Conservation (phyloP, 139 green algal genomes). For the Chlorella sp. region DNA sequence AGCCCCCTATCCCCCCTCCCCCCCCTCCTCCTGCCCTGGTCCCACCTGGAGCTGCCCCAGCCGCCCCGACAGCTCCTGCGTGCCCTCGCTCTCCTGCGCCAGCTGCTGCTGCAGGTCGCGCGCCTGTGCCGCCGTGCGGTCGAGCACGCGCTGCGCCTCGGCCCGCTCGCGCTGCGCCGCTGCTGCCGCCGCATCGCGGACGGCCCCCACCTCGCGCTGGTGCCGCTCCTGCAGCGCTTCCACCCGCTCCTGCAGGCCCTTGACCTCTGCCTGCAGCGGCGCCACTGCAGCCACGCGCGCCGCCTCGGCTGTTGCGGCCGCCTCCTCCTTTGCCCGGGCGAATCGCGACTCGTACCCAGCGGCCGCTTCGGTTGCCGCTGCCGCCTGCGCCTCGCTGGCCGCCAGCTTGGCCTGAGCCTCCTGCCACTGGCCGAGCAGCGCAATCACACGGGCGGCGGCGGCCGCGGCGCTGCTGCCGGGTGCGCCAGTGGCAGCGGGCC, state of each 20-base stretch:
- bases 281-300: constrained; percentile 11
- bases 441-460: neutral
- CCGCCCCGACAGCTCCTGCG: neutral
- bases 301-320: neutral
- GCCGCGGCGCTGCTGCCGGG: neutral
- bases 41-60: constrained; percentile 4
- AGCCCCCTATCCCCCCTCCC: too few species aligned
- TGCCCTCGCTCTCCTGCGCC: neutral
- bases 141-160: constrained; percentile 1
- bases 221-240: constrained; percentile 26
- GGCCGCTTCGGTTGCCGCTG: too few species aligned
- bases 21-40: neutral
- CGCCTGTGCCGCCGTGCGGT: neutral
- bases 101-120: constrained; percentile 1
- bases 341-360: too few species aligned
- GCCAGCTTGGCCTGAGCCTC: neutral
- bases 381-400: neutral
- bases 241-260: constrained; percentile 34
- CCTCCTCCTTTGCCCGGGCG: constrained; percentile 13
- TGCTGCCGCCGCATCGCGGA: neutral
- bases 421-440: constrained; percentile 1
- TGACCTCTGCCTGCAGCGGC: constrained; percentile 35
- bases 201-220: neutral
- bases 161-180: constrained; percentile 3
- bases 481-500: neutral